Base-by-base conservation (phyloP, 75 land plant species). In the Ceratopteris richardii region DNA sequence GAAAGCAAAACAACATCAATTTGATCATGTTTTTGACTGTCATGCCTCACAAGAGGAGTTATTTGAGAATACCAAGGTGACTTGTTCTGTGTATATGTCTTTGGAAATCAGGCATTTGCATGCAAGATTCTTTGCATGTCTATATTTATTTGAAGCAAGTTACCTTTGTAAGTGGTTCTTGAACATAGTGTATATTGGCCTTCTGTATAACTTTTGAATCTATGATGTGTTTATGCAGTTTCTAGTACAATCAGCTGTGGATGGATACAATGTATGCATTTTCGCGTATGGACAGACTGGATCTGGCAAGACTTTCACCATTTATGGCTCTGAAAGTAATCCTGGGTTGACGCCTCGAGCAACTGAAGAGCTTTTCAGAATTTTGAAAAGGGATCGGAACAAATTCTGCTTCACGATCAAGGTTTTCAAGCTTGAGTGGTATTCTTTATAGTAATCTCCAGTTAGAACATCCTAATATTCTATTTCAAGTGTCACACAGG, bases 201-300 rank as follows among this genome's bases (percentile, higher is more conserved):
- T 33, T 33, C 9, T 33, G 7, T 33, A 10, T 1, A 14, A 26
- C 12, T 31, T 58, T 53, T 58, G 1, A 2, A 58, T 2, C 4
- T 17, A 18, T 6, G 14, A 46, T 51, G 31, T 27, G 16, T 63
- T 43, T 28, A 21, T 59, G 70, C 88, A 94, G 98, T 94, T 89
- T 58, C 67, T 94, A 63, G 87, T 94, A 48, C 98, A 94, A 75
- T 94, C 98, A 17, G 95, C 98, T n/a, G 70, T 85, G 31, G 98
- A 88, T 79, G 98, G 98, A 19, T 94, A 80, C 61, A 94, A 94
- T 71, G 98, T 94, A 0, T 94, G 98, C 62, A 94, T 94, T 58
- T 94, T 94, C 77, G 98, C 98, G 27, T 94, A 94, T 71, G 98
- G 98, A 31, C 98, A 94, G 77, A 94, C 98, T 62, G 98, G 98